phyloP scores from a whole-genome alignment of 192 early-diverging fungal species.

The Coemansia sp. region DNA sequence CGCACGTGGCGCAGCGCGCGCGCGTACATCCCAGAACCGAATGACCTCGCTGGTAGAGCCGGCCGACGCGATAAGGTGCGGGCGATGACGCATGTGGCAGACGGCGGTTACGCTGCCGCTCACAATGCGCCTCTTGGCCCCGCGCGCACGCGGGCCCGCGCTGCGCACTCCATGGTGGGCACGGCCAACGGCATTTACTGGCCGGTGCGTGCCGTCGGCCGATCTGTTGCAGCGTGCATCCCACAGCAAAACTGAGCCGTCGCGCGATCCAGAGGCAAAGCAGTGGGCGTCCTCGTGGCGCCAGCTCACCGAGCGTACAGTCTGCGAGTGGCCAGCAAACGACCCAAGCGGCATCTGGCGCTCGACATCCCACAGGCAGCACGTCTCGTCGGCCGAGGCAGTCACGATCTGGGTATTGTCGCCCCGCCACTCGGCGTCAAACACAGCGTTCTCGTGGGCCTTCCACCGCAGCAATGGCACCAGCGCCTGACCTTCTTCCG shows the following conservation, averaged over 20 bases:
- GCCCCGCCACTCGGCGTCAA: conserved; percentile 72
- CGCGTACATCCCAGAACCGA: conserved; percentile 79
- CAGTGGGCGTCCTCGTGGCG: conserved; percentile 53
- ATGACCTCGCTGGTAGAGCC: conserved; percentile 51
- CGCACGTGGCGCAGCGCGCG: conserved; percentile 30
- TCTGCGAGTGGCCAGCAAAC: conserved; percentile 63
- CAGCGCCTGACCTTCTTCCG: conserved; percentile 6
- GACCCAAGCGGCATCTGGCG: conserved; percentile 45
- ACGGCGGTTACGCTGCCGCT: conserved; percentile 27
- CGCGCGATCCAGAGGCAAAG: conserved; percentile 65
- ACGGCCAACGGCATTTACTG: conserved; percentile 17
- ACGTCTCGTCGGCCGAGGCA: conserved; percentile 70
- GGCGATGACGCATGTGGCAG: conserved; percentile 17
- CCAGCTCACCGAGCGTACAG: conserved; percentile 65
- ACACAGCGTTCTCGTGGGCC: conserved; percentile 74
- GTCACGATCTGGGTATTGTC: conserved; percentile 65
- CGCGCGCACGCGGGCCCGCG: conserved; percentile 3
- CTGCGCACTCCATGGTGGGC: conserved; percentile 25
- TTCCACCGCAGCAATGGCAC: conserved; percentile 23
- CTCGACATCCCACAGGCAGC: conserved; percentile 72
- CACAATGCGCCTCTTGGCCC: conserved; percentile 4
- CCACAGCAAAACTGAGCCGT: conserved; percentile 71
- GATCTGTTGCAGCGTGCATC: conserved; percentile 59
- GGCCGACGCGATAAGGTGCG: conserved; percentile 18
- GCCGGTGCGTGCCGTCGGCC: conserved; percentile 17